Evolutionary conservation across 2,329 filamentous ascomycete genomes (phyloP).

Genomic region (Herpotrichia juniperi): DNA sequence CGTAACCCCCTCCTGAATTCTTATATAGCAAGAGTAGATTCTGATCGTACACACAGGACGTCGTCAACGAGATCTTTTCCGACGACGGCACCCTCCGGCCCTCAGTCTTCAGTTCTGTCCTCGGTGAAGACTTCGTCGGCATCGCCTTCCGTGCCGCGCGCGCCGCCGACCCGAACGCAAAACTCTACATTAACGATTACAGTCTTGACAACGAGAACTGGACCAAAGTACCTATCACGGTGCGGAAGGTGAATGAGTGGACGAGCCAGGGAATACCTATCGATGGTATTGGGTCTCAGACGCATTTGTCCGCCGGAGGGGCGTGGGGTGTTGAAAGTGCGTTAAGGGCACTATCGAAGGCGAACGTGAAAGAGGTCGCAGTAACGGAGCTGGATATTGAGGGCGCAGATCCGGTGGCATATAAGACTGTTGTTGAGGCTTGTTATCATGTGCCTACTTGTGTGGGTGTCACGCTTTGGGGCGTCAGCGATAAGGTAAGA

Average conservation of each 20-base stretch:
- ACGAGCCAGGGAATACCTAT: constrained; percentile 66
- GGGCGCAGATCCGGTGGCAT: constrained; percentile 61
- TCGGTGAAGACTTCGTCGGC: constrained; percentile 72
- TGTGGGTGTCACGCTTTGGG: constrained; percentile 70
- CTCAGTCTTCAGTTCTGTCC: constrained; percentile 69
- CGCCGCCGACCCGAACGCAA: constrained; percentile 68
- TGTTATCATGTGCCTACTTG: constrained; percentile 66
- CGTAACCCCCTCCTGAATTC: constrained; percentile 13
- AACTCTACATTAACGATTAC: constrained; percentile 78
- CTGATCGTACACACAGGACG: constrained; percentile 50
- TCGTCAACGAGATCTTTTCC: constrained; percentile 67
- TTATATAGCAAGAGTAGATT: neutral
- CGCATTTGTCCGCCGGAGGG: constrained; percentile 58
- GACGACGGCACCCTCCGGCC: constrained; percentile 64
- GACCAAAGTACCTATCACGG: constrained; percentile 64
- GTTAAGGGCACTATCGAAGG: constrained; percentile 59
- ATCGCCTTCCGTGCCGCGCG: constrained; percentile 74
- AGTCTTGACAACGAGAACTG: constrained; percentile 65
- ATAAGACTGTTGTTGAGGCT: constrained; percentile 59
- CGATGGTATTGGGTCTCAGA: constrained; percentile 68
- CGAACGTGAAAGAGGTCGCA: constrained; percentile 64
- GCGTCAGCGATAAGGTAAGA: constrained; percentile 52
- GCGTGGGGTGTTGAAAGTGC: constrained; percentile 55
- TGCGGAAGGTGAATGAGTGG: constrained; percentile 68
- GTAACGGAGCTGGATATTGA: constrained; percentile 74